Percentiles rank a stretch among this genome's conserved stretches.
Evolutionary conservation across 192 early-diverging fungal species (phyloP).

Genomic region (Podochytrium sp.): DNA sequence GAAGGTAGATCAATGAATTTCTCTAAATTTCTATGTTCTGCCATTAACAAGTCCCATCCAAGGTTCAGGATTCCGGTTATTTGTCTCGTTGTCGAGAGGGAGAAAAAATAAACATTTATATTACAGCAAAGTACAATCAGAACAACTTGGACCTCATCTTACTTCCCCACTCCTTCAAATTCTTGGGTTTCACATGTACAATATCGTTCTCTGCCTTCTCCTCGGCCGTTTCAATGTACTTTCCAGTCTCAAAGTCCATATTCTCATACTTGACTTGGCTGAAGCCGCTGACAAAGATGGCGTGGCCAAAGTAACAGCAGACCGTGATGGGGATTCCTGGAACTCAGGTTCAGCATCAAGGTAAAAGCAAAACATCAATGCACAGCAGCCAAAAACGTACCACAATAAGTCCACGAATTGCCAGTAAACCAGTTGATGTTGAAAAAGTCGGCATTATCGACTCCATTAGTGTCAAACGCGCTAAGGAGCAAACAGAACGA

Average conservation of each 20-base stretch:
- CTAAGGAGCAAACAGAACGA: slow-evolving; percentile 6
- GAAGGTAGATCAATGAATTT: too few species aligned
- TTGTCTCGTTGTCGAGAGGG: too few species aligned
- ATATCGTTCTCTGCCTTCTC: slow-evolving; percentile 8
- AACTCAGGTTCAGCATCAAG: too few species aligned
- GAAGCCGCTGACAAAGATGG: not conserved
- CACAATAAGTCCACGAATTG: slow-evolving; percentile 24
- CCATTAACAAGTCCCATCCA: too few species aligned
- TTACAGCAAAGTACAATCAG: too few species aligned
- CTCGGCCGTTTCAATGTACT: slow-evolving; percentile 5
- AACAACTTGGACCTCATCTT: slow-evolving; percentile 29
- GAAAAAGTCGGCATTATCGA: not conserved
- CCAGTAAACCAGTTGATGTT: slow-evolving; percentile 12
- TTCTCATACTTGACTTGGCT: slow-evolving; percentile 12
- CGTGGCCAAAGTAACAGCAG: slow-evolving; percentile 11
- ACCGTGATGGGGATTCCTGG: slow-evolving; percentile 19
- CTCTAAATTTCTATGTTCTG: too few species aligned
- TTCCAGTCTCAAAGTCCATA: slow-evolving; percentile 30
- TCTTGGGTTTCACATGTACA: slow-evolving; percentile 18
- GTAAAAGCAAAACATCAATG: too few species aligned
- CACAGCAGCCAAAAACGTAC: too few species aligned
- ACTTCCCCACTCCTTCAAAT: slow-evolving; percentile 19
- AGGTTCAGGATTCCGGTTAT: too few species aligned
- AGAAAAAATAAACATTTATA: too few species aligned
- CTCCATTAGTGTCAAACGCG: slow-evolving; percentile 13